Conservation (phyloP, 1,284 basidiomycete genomes). For the Ustilago nuda region DNA sequence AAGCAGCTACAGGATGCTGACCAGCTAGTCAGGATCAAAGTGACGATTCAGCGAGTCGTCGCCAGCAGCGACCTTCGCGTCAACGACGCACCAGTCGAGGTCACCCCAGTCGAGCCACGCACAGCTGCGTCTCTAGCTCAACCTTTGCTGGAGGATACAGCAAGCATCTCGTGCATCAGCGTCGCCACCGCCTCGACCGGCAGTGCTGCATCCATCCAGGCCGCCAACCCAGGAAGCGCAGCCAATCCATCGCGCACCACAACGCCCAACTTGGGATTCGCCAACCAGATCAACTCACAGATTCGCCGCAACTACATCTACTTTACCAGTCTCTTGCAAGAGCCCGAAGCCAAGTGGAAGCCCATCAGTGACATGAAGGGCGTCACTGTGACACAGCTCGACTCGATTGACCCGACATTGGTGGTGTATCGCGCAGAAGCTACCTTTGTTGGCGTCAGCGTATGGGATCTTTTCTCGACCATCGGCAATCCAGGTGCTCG, state of each 20-base stretch:
- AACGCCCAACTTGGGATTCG: slow-evolving; percentile 41
- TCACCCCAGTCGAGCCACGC: slow-evolving; percentile 31
- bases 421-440: slow-evolving; percentile 97
- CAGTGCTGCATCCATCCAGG: slow-evolving; percentile 30
- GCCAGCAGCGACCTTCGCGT: slow-evolving; percentile 54
- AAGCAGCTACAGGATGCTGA: slow-evolving; percentile 36
- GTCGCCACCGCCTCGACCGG: slow-evolving; percentile 48
- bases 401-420: slow-evolving; percentile 96
- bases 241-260: slow-evolving; percentile 75
- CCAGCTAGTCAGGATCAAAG: slow-evolving; percentile 42
- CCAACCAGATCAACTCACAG: slow-evolving; percentile 76
- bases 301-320: slow-evolving; percentile 94
- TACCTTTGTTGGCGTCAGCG: slow-evolving; percentile 92
- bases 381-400: slow-evolving; percentile 83
- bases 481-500: slow-evolving; percentile 85
- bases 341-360: slow-evolving; percentile 98
- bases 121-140: slow-evolving; percentile 29
- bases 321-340: slow-evolving; percentile 95
- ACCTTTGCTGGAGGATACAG: slow-evolving; percentile 47
- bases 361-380: slow-evolving; percentile 83
- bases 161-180: slow-evolving; percentile 57
- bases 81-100: slow-evolving; percentile 47
- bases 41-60: slow-evolving; percentile 57
- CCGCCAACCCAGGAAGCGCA: slow-evolving; percentile 14
- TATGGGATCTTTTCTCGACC: slow-evolving; percentile 95